Evolutionary conservation across 2,329 filamentous ascomycete species (phyloP).

Genomic region (Scolecobasidium constrictum): DNA sequence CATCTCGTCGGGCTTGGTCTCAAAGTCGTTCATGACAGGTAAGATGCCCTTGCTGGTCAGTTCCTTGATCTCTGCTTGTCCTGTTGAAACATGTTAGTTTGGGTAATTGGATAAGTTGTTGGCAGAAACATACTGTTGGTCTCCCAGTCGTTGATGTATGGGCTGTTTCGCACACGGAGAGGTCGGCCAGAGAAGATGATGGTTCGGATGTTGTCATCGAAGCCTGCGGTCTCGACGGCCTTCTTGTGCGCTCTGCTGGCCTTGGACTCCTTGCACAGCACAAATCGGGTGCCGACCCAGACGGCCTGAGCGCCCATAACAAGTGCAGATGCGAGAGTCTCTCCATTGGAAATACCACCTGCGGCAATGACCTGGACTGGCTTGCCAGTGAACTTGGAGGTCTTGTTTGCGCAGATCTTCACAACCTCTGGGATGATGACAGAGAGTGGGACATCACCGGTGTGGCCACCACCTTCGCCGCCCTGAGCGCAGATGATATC

Average conservation of each 20-base stretch:
- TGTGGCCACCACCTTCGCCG: conserved; percentile 10
- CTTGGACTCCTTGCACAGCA: conserved; percentile 87
- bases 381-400: conserved; percentile 6
- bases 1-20: conserved; percentile 2
- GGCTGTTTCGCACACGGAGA: conserved; percentile 5
- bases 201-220: conserved; percentile 91
- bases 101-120: too few species aligned
- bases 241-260: conserved; percentile 92
- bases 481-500: conserved; percentile 10
- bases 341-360: conserved; percentile 11
- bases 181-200: conserved; percentile 67
- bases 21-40: conserved; percentile 8
- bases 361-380: conserved; percentile 9
- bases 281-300: conserved; percentile 95
- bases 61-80: conserved; percentile 8
- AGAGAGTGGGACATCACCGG: conserved; percentile 9
- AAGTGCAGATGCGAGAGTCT: conserved; percentile 71
- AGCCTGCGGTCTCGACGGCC: conserved; percentile 78
- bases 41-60: conserved; percentile 6
- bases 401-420: conserved; percentile 2
- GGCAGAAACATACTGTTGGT: conserved; percentile 4
- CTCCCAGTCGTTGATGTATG: conserved; percentile 9
- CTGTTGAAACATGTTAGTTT: conserved; percentile 1
- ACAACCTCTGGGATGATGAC: conserved; percentile 9
- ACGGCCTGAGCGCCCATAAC: conserved; percentile 88